Percentiles rank a stretch among this genome's conserved stretches.
Evolutionary conservation across 441 rosid species (phyloP).

Genomic region (Biscutella laevigata): DNA sequence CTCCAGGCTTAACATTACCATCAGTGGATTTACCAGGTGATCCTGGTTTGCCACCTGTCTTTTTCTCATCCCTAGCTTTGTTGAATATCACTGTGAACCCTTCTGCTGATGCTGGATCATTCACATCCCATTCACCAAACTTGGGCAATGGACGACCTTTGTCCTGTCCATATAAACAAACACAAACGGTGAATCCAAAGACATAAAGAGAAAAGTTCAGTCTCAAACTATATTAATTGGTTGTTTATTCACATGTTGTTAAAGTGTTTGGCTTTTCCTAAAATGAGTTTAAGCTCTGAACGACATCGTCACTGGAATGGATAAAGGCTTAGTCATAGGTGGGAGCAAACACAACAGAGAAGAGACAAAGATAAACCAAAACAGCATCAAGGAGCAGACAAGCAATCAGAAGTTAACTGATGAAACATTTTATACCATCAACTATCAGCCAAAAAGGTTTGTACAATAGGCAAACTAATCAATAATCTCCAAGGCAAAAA

Average conservation of each 20-base stretch:
- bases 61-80: slow-evolving; percentile 88
- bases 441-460: too few species aligned
- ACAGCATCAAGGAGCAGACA: neutral
- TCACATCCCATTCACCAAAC: slow-evolving; percentile 95
- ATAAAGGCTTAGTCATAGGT: neutral
- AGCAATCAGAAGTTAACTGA: too few species aligned
- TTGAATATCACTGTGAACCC: slow-evolving; percentile 87
- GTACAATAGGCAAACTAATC: too few species aligned
- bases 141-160: slow-evolving; percentile 82
- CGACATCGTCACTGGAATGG: too few species aligned
- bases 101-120: slow-evolving; percentile 95
- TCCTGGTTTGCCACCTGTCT: slow-evolving; percentile 79
- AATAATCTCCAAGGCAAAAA: neutral
- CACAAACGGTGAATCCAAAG: neutral
- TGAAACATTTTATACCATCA: too few species aligned
- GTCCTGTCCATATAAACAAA: slow-evolving; percentile 31
- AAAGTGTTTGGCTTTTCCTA: neutral
- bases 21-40: slow-evolving; percentile 59
- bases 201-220: slow-evolving; percentile 10
- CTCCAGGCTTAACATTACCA: slow-evolving; percentile 36
- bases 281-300: neutral
- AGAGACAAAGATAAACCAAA: neutral
- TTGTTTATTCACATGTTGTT: neutral
- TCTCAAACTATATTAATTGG: neutral
- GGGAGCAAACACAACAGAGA: slow-evolving; percentile 5